Evolutionary conservation across 192 early-diverging fungal species (phyloP).

Genomic region (Chytriomyces sp.): DNA sequence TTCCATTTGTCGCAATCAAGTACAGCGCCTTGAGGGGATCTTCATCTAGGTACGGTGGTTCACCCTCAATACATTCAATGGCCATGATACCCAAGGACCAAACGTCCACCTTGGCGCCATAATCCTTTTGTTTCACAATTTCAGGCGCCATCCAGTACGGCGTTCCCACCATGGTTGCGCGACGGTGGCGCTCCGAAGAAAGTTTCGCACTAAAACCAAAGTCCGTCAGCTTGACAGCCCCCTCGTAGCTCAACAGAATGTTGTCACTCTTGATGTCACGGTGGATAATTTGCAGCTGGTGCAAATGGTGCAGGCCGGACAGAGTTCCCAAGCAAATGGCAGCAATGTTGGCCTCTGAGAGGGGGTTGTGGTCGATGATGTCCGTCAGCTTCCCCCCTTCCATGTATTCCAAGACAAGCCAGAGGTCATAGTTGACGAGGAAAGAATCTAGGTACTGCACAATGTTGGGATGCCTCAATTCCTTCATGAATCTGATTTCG

Average conservation of each 20-base stretch:
- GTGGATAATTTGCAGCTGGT: constrained; percentile 76
- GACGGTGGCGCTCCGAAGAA: constrained; percentile 63
- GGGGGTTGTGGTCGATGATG: constrained; percentile 87
- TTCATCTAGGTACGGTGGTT: constrained; percentile 75
- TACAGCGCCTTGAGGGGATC: constrained; percentile 77
- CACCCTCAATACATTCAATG: constrained; percentile 62
- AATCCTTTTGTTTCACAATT: constrained; percentile 51
- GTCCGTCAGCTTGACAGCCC: constrained; percentile 75
- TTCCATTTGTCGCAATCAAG: constrained; percentile 87
- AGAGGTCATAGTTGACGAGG: constrained; percentile 84
- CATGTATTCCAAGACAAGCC: constrained; percentile 99
- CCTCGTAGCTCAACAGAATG: constrained; percentile 73
- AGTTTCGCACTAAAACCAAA: constrained; percentile 86
- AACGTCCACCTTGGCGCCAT: constrained; percentile 55
- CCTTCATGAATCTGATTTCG: constrained; percentile 88
- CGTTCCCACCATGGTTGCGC: constrained; percentile 74
- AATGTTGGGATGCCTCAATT: constrained; percentile 85
- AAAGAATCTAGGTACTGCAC: constrained; percentile 94
- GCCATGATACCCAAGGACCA: constrained; percentile 66
- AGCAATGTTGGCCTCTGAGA: constrained; percentile 80
- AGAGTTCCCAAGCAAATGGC: constrained; percentile 78
- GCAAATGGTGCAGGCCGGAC: constrained; percentile 72
- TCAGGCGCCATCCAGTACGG: constrained; percentile 60
- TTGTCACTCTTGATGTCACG: constrained; percentile 89
- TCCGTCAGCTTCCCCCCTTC: constrained; percentile 97